Base-by-base conservation (phyloP, 2,329 filamentous ascomycete species). In the Paecilomyces sp. region DNA sequence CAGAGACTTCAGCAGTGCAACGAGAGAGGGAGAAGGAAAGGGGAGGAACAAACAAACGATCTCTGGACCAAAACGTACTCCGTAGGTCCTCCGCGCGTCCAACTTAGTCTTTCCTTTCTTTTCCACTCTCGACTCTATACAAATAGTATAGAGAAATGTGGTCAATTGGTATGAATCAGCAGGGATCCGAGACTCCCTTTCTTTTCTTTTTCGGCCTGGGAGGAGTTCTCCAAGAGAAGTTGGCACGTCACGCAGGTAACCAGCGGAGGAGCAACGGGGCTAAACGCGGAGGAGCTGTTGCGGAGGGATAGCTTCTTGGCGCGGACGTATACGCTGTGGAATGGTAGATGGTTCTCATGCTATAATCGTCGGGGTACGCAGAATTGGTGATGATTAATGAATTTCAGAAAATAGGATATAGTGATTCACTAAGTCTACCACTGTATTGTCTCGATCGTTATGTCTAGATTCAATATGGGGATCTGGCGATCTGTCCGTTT, bases 401-500 rank as follows among this genome's bases (percentile, higher is more conserved):
- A 4, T 18, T 18, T 9, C 5, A 47, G 41, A 22, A 47, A 18
- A 8, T n/a, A 3, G n/a, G 5, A n/a, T 47, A 18, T 5, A 47
- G n/a, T 47, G 2, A 47, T 18, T 22, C 31, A 18, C 8, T 9
- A 8, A 11, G 15, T 18, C 13, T 47, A 18, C 7, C 6, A 18
- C n/a, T 47, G n/a, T n/a, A 9, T 22, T 18, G 18, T 47, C 7
- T n/a, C 6, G 41, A n/a, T 18, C 36, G 41, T n/a, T 47, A 15
- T 47, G 41, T 18, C 18, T 8, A 9, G 4, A 1, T 8, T 47
- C 41, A 47, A 15, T n/a, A 47, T 18, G 41, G 18, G 41, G 41
- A 55, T 55, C 54, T 55, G 30, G 54, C 54, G 24, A 55, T 55
- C 54, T 55, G 54, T 28, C 54, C 54, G 54, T 31, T 55, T 55